Percentiles rank a stretch among this genome's conserved stretches.
Conservation (phyloP, 2,329 filamentous ascomycete genomes). For the Chaetoscypha palmicola region DNA sequence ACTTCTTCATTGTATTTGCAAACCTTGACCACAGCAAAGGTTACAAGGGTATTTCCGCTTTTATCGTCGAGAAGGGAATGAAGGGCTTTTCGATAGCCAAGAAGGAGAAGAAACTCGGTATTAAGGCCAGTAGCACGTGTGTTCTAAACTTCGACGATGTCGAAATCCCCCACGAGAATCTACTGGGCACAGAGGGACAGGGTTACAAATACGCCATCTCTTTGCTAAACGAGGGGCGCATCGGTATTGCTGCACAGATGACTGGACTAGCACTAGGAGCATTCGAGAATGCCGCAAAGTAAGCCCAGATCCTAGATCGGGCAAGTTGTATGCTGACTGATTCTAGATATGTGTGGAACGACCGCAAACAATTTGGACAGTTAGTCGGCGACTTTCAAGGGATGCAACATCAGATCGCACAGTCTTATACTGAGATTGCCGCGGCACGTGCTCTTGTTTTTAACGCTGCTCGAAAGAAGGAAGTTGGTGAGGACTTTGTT, state of each 20-base stretch:
- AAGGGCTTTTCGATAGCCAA: slow-evolving; percentile 93
- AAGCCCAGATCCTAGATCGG: slow-evolving; percentile 28
- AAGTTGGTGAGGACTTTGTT: slow-evolving; percentile 92
- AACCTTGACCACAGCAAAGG: slow-evolving; percentile 88
- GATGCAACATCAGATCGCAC: slow-evolving; percentile 98
- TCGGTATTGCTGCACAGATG: slow-evolving; percentile 98
- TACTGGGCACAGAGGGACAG: slow-evolving; percentile 81
- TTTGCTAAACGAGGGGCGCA: slow-evolving; percentile 90
- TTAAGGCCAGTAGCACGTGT: slow-evolving; percentile 91
- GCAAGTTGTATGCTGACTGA: slow-evolving; percentile 15
- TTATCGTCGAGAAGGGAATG: slow-evolving; percentile 84
- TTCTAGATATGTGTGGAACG: slow-evolving; percentile 85
- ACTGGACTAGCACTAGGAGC: slow-evolving; percentile 90
- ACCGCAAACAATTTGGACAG: slow-evolving; percentile 92
- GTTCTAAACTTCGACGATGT: slow-evolving; percentile 98
- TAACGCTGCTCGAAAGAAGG: slow-evolving; percentile 97
- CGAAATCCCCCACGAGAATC: slow-evolving; percentile 76
- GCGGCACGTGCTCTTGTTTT: slow-evolving; percentile 89
- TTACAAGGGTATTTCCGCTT: slow-evolving; percentile 95
- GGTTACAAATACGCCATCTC: slow-evolving; percentile 98
- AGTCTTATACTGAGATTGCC: slow-evolving; percentile 88
- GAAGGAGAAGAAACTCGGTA: slow-evolving; percentile 99
- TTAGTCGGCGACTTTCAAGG: slow-evolving; percentile 95
- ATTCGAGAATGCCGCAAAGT: slow-evolving; percentile 86
- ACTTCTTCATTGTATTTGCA: slow-evolving; percentile 96